Percentiles rank a stretch among this genome's conserved stretches.
These are phyloP conservation scores for Oropetium thomaeum DNA, from an alignment of 176 grass and related monocot genomes.

Conservation along the genomic window DNA sequence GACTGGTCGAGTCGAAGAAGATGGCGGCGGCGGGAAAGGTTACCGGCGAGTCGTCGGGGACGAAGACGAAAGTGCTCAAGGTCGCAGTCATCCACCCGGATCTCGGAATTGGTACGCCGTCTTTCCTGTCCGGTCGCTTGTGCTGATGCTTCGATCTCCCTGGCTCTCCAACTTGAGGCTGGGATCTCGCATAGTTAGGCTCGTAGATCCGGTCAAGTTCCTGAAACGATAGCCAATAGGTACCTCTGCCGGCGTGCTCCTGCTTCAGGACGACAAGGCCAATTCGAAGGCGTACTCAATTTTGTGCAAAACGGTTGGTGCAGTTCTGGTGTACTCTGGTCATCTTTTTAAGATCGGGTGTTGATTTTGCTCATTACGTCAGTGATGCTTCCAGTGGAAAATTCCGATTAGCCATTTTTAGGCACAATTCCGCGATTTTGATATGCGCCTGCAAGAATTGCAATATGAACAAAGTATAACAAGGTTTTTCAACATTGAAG, in stretches of 20 bases:
- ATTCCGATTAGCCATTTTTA: background rate
- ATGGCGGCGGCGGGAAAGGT: conserved; percentile 29
- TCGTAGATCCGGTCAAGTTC: background rate
- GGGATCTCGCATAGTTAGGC: background rate
- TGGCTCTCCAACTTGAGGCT: background rate
- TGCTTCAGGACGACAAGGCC: background rate
- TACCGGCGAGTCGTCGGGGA: conserved; percentile 20
- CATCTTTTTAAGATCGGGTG: background rate
- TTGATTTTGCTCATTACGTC: background rate
- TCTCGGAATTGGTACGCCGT: conserved; percentile 70
- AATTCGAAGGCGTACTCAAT: background rate
- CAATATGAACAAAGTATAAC: background rate
- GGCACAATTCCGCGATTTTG: background rate
- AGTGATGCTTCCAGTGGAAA: background rate
- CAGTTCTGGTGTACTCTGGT: background rate
- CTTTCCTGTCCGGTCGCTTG: background rate
- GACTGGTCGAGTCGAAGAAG: background rate
- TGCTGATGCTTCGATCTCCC: background rate
- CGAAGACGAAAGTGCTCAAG: conserved; percentile 44
- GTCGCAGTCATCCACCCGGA: conserved; percentile 86
- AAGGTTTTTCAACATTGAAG: background rate
- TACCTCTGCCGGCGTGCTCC: background rate
- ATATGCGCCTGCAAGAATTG: background rate
- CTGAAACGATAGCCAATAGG: too few species aligned
- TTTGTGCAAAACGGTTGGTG: background rate